Evolutionary conservation across 371 early-diverging fungal species (phyloP).

Genomic region (Basidiobolus meristosporus): DNA sequence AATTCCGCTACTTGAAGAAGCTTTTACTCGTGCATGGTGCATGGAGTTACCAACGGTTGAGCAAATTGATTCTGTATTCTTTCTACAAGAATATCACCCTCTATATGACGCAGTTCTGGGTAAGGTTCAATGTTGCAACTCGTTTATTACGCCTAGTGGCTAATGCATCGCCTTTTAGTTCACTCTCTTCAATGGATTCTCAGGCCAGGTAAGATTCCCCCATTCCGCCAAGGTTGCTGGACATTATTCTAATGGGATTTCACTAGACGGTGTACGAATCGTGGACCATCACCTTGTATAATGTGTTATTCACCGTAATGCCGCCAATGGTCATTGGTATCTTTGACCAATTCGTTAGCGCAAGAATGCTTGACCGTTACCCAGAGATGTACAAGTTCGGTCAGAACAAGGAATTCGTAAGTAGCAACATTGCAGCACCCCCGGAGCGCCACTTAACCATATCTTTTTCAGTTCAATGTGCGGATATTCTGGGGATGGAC

Average conservation of each 20-base stretch:
- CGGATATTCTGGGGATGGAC: conserved; percentile 89
- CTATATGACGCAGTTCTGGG: conserved; percentile 95
- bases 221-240: too few species aligned
- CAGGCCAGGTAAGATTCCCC: too few species aligned
- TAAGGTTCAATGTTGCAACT: too few species aligned
- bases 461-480: too few species aligned
- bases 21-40: conserved; percentile 84
- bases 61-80: conserved; percentile 72
- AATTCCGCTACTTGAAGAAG: conserved; percentile 79
- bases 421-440: too few species aligned
- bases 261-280: conserved; percentile 85
- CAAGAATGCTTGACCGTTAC: conserved; percentile 84
- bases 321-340: conserved; percentile 82
- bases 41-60: conserved; percentile 81
- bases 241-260: too few species aligned
- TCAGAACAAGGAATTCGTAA: conserved; percentile 69
- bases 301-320: conserved; percentile 75
- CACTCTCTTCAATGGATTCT: conserved; percentile 78
- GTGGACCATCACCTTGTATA: conserved; percentile 83
- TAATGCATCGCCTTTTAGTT: too few species aligned
- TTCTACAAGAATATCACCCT: conserved; percentile 95
- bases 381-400: conserved; percentile 93
- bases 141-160: too few species aligned
- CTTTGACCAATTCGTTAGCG: conserved; percentile 83
- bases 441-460: too few species aligned